Percentiles rank a stretch among this genome's conserved stretches.
These are phyloP conservation scores for Tylopilus subfusipes DNA, from an alignment of 768 basidiomycete genomes.

Conservation along the genomic window DNA sequence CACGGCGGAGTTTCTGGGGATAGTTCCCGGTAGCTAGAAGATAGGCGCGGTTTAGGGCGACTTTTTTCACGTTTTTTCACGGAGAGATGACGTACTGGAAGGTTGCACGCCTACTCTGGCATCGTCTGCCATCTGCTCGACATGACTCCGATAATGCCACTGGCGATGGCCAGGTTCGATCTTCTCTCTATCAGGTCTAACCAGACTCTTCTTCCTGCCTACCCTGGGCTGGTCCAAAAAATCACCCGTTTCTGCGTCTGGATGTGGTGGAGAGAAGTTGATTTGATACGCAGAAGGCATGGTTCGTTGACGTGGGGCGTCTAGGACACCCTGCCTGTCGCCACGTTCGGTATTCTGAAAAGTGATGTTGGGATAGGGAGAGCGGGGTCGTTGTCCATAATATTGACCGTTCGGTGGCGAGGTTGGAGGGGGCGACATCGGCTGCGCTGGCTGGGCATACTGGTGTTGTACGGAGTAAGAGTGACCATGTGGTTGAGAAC, in stretches of 20 bases:
- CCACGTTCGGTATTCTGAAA: constrained; percentile 70
- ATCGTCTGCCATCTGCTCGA: constrained; percentile 71
- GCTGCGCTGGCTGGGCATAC: constrained; percentile 21
- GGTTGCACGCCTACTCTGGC: constrained; percentile 71
- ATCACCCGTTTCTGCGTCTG: constrained; percentile 32
- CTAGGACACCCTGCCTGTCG: constrained; percentile 58
- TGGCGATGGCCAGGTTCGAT: constrained; percentile 92
- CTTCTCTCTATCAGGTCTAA: constrained; percentile 91
- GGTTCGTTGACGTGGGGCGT: constrained; percentile 48
- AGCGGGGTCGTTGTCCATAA: constrained; percentile 24
- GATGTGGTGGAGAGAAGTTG: constrained; percentile 40
- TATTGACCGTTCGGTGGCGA: constrained; percentile 13
- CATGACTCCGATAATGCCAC: constrained; percentile 91
- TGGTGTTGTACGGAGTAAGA: constrained; percentile 34
- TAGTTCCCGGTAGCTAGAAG: constrained; percentile 71
- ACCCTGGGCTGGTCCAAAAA: constrained; percentile 50
- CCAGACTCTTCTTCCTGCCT: constrained; percentile 85
- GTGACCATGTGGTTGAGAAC: constrained; percentile 29
- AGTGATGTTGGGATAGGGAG: constrained; percentile 47
- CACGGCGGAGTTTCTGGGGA: constrained; percentile 68
- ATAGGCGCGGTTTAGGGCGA: constrained; percentile 4
- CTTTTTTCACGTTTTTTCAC: background rate
- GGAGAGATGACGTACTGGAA: constrained; percentile 58
- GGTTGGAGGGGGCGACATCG: constrained; percentile 16
- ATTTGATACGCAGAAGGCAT: constrained; percentile 45